Conservation (phyloP, 371 early-diverging fungal genomes). For the Mucor sp. region DNA sequence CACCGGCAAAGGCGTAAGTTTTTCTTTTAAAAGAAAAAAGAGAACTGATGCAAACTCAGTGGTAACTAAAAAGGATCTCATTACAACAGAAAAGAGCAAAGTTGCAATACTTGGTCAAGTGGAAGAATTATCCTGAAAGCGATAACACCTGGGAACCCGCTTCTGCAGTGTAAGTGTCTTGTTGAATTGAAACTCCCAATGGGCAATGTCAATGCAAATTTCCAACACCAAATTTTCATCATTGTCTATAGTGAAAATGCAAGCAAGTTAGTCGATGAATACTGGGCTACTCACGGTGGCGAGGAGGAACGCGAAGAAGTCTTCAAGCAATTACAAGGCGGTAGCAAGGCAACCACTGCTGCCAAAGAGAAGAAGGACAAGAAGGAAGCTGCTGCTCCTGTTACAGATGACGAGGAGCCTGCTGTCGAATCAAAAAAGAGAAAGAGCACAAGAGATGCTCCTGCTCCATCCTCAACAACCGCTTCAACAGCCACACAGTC, state of each 20-base stretch:
- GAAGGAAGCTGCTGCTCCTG: not conserved
- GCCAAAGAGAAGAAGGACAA: not conserved
- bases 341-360: not conserved
- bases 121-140: slow-evolving; percentile 10
- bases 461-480: too few species aligned
- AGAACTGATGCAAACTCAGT: too few species aligned
- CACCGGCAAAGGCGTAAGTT: not conserved
- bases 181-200: not conserved
- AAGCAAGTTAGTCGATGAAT: slow-evolving; percentile 2
- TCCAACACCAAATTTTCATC: not conserved
- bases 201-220: not conserved
- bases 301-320: slow-evolving; percentile 3
- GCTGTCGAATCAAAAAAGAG: not conserved
- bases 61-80: too few species aligned
- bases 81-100: not conserved
- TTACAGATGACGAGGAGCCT: not conserved
- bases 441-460: not conserved
- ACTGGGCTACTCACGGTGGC: slow-evolving; percentile 13
- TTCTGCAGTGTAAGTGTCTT: slow-evolving; percentile 6
- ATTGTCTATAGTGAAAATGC: slow-evolving; percentile 8
- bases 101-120: slow-evolving; percentile 16
- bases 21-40: not conserved
- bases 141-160: slow-evolving; percentile 23
- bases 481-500: too few species aligned
- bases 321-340: not conserved